Evolutionary conservation across 345 rosid species (phyloP).

Genomic region (Isatis tinctoria): DNA sequence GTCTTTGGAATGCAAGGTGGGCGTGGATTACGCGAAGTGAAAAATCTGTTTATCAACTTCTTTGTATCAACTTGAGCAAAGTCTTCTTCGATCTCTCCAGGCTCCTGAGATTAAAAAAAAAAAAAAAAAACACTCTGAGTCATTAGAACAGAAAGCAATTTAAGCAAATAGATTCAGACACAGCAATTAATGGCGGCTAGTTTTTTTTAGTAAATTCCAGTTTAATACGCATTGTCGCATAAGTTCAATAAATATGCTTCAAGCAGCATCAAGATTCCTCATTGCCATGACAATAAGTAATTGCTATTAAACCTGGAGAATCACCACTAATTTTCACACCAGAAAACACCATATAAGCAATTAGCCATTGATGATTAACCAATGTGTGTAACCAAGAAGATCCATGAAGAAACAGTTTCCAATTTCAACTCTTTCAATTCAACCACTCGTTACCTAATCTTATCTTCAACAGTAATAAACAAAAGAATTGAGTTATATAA

Average conservation of each 20-base stretch:
- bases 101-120: slow-evolving; percentile 40
- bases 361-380: not conserved
- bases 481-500: not conserved
- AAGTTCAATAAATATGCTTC: not conserved
- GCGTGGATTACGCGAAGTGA: slow-evolving; percentile 37
- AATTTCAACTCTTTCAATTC: not conserved
- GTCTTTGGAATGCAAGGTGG: slow-evolving; percentile 61
- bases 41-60: slow-evolving; percentile 42
- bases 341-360: not conserved
- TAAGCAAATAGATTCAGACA: not conserved
- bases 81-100: slow-evolving; percentile 67
- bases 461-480: not conserved
- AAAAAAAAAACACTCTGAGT: not conserved
- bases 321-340: not conserved
- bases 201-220: not conserved
- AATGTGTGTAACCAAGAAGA: not conserved
- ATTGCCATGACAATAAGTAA: not conserved
- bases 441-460: not conserved
- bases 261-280: slow-evolving; percentile 3
- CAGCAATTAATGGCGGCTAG: not conserved
- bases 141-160: not conserved
- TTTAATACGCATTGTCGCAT: not conserved
- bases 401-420: not conserved
- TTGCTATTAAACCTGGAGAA: not conserved
- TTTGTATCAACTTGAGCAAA: slow-evolving; percentile 58